Evolutionary conservation across 345 rosid species (phyloP).

Genomic region (Sonneratia alba): DNA sequence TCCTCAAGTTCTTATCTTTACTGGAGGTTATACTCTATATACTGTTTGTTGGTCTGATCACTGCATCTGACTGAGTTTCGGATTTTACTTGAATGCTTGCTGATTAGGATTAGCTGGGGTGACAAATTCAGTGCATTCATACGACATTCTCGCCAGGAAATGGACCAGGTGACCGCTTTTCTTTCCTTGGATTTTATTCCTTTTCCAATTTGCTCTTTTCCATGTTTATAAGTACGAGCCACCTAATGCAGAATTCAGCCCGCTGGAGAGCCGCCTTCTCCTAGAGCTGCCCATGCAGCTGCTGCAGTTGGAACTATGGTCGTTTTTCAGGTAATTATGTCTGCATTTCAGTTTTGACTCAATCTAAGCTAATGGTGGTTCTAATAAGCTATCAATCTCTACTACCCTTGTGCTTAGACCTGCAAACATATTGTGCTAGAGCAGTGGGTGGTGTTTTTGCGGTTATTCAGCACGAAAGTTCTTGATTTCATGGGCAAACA

Average conservation of each 20-base stretch:
- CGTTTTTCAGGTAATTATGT: constrained; percentile 68
- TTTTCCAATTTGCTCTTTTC: neutral
- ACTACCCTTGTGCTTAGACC: too few relatives aligned
- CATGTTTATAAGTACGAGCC: neutral
- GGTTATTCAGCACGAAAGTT: neutral
- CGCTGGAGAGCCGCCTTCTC: constrained; percentile 97
- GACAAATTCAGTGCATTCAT: constrained; percentile 89
- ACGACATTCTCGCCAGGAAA: constrained; percentile 76
- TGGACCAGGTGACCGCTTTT: constrained; percentile 65
- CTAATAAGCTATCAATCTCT: neutral
- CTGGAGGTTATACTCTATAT: neutral
- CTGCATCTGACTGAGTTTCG: neutral
- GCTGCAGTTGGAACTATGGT: constrained; percentile 99
- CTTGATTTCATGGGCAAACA: neutral
- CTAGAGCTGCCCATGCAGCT: constrained; percentile 96
- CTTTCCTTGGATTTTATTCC: neutral
- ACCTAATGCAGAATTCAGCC: constrained; percentile 58
- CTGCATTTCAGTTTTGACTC: neutral
- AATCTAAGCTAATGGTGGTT: neutral
- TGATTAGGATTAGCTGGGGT: constrained; percentile 85
- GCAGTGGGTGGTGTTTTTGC: neutral
- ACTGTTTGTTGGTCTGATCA: too few relatives aligned
- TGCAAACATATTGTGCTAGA: neutral
- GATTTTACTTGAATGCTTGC: constrained; percentile 5
- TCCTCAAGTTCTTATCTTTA: neutral